Evolutionary conservation across 169 alveolate genomes (phyloP).

Genomic region (Eimeria falciformis): DNA sequence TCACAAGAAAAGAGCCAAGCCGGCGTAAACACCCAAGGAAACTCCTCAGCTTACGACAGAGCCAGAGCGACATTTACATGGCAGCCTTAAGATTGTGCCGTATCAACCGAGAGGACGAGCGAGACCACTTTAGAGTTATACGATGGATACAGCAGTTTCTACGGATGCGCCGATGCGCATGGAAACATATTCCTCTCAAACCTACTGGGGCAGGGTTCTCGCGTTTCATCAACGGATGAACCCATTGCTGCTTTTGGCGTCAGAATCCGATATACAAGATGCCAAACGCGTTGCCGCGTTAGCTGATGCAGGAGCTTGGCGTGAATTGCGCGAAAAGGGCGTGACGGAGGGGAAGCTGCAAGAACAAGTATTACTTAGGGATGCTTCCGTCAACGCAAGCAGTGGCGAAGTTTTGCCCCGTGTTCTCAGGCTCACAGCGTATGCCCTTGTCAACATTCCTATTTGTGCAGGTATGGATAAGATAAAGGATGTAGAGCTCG

Average conservation of each 20-base stretch:
- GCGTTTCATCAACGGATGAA: conserved; percentile 53
- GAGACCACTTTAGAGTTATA: no score
- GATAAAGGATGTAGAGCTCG: no score
- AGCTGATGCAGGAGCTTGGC: neutral
- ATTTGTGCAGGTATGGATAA: conserved; percentile 61
- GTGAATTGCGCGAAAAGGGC: conserved; percentile 15
- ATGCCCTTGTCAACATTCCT: conserved; percentile 76
- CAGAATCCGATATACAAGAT: neutral
- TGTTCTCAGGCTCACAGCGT: conserved; percentile 62
- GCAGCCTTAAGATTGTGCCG: no score
- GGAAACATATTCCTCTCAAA: neutral
- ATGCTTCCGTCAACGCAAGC: conserved; percentile 60
- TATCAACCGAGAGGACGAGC: no score
- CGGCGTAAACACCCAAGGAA: no score
- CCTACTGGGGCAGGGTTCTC: conserved; percentile 72
- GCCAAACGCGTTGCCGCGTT: neutral
- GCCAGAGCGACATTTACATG: no score
- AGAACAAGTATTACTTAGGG: neutral
- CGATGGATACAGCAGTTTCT: neutral
- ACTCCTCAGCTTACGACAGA: no score
- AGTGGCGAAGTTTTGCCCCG: conserved; percentile 40
- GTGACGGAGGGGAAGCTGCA: conserved; percentile 18
- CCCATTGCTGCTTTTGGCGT: conserved; percentile 46
- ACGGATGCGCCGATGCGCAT: conserved; percentile 33
- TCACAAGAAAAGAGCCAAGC: no score